These are phyloP conservation scores for Apiospora marii DNA, from an alignment of 2,329 filamentous ascomycete species.

Conservation along the genomic window DNA sequence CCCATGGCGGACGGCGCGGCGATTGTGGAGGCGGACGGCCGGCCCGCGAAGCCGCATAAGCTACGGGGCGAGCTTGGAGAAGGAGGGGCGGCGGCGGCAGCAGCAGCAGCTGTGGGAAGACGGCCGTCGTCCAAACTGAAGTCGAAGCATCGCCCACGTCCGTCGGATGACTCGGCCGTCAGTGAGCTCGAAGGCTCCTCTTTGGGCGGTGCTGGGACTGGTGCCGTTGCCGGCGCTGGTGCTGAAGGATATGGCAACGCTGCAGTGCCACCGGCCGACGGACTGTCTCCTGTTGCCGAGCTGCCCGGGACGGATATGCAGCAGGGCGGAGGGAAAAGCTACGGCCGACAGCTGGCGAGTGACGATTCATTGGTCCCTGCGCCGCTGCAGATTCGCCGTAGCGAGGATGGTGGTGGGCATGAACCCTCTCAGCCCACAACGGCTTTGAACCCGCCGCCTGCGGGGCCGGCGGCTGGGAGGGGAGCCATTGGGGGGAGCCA, in stretches of 20 bases:
- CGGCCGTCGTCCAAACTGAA: background rate
- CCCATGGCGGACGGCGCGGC: conserved; percentile 25
- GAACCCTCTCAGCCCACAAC: background rate
- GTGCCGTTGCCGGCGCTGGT: background rate
- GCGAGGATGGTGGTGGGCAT: background rate
- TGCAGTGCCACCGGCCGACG: background rate
- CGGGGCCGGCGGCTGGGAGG: background rate
- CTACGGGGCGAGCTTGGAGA: conserved; percentile 16
- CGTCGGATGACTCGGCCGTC: background rate
- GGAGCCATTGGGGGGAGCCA: background rate
- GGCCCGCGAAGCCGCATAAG: conserved; percentile 28
- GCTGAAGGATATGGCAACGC: background rate
- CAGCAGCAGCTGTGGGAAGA: background rate
- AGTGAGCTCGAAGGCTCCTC: conserved; percentile 22
- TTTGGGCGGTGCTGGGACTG: background rate
- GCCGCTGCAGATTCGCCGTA: background rate
- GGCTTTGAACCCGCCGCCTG: too few species aligned
- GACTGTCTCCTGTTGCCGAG: background rate
- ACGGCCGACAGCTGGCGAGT: background rate
- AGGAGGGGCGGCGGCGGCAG: conserved; percentile 19
- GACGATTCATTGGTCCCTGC: background rate
- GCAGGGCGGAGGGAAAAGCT: background rate
- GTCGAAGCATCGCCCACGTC: background rate
- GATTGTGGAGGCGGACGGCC: conserved; percentile 28
- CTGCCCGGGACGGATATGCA: background rate